Evolutionary conservation across 192 early-diverging fungal genomes (phyloP).

Genomic region (Gaertneriomyces semiglobifer): DNA sequence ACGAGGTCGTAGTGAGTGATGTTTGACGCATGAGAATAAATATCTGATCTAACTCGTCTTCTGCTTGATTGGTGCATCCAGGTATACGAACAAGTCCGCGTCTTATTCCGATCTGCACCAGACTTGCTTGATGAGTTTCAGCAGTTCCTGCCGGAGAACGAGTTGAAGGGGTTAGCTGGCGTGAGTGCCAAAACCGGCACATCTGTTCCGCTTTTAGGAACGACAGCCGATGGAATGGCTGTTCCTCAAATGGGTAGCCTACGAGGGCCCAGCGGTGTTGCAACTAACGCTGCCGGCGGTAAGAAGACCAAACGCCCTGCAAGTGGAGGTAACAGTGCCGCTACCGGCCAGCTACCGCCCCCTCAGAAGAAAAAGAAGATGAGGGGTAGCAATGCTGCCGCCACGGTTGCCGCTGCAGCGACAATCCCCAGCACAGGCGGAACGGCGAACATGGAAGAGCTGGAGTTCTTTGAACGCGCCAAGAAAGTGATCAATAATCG

Average conservation of each 20-base stretch:
- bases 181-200: conserved; percentile 34
- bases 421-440: conserved; percentile 6
- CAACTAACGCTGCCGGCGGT: conserved; percentile 24
- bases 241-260: conserved; percentile 17
- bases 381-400: neutral
- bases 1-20: neutral
- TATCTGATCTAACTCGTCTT: conserved; percentile 2
- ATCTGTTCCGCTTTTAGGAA: conserved; percentile 30
- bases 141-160: conserved; percentile 92
- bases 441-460: conserved; percentile 60
- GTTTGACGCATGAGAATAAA: neutral
- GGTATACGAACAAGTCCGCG: conserved; percentile 93
- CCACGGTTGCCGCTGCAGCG: neutral
- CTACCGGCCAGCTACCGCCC: too few relatives aligned
- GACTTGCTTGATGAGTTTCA: conserved; percentile 97
- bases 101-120: conserved; percentile 77
- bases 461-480: conserved; percentile 91
- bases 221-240: conserved; percentile 51
- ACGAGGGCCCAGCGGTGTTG: neutral
- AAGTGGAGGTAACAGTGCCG: neutral
- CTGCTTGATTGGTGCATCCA: conserved; percentile 17
- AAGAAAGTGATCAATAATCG: conserved; percentile 85
- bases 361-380: too few relatives aligned
- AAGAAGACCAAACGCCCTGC: conserved; percentile 29
- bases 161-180: conserved; percentile 32